These are phyloP conservation scores for Mycena floridula DNA, from an alignment of 768 basidiomycete species.

Conservation along the genomic window DNA sequence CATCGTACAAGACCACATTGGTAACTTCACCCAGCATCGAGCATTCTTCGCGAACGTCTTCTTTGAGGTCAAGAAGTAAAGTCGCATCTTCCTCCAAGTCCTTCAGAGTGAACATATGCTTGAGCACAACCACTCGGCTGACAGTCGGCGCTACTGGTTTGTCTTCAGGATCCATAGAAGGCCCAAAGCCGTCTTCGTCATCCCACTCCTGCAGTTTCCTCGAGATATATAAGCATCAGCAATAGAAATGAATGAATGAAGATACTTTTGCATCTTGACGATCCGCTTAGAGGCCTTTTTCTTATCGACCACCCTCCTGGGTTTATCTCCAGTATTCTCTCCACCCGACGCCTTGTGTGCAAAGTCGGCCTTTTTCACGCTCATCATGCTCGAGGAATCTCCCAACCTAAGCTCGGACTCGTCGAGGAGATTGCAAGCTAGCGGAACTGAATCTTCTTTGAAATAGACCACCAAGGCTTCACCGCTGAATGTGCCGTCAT, in stretches of 20 bases:
- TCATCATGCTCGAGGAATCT: constrained; percentile 66
- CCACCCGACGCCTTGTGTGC: constrained; percentile 55
- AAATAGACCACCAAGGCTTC: constrained; percentile 96
- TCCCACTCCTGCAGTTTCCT: constrained; percentile 95
- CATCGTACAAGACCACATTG: constrained; percentile 92
- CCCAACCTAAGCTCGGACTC: constrained; percentile 89
- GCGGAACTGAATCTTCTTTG: constrained; percentile 89
- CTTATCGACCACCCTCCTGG: constrained; percentile 65
- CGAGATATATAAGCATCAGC: not conserved
- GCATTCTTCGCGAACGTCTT: constrained; percentile 94
- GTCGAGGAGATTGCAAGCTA: constrained; percentile 82
- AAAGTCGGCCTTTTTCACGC: constrained; percentile 73
- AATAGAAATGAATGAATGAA: constrained; percentile 4
- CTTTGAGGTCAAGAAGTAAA: constrained; percentile 86
- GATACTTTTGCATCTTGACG: constrained; percentile 84
- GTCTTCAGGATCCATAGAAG: constrained; percentile 53
- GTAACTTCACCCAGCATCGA: constrained; percentile 89
- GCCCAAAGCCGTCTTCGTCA: constrained; percentile 89
- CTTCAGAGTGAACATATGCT: constrained; percentile 88
- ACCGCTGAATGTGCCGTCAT: constrained; percentile 84
- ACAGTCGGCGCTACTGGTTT: constrained; percentile 42
- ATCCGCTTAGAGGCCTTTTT: constrained; percentile 71
- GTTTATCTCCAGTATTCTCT: constrained; percentile 34
- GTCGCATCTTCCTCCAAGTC: constrained; percentile 84
- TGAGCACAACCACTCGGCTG: constrained; percentile 84